Percentiles rank a stretch among this genome's conserved stretches.
Evolutionary conservation across 257 asterid species (phyloP).

Genomic region (Solanum gandarillasii): DNA sequence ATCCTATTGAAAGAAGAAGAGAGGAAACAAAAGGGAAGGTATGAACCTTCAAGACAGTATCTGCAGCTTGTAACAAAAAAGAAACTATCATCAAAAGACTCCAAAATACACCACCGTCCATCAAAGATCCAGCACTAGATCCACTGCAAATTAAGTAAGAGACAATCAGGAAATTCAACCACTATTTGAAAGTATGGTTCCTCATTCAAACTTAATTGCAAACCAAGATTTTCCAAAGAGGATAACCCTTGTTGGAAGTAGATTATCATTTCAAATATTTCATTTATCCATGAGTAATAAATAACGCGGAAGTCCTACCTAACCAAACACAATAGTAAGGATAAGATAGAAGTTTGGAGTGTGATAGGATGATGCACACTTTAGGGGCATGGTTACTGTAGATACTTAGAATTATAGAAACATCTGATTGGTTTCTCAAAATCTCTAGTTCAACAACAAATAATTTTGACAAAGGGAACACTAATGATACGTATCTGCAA

Average conservation of each 20-base stretch:
- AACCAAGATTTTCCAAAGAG: background rate
- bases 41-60: conserved; percentile 78
- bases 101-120: conserved; percentile 89
- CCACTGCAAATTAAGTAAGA: conserved; percentile 50
- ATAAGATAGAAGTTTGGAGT: background rate
- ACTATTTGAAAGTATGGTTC: background rate
- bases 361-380: background rate
- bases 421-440: background rate
- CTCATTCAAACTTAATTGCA: background rate
- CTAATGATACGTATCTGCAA: background rate
- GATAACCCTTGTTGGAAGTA: background rate
- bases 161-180: background rate
- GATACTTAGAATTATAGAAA: background rate
- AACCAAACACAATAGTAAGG: background rate
- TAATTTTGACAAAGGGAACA: background rate
- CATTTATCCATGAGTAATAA: background rate
- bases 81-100: conserved; percentile 85
- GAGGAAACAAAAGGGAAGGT: conserved; percentile 7
- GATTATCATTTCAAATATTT: background rate
- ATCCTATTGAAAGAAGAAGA: background rate
- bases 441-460: background rate
- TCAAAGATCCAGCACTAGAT: conserved; percentile 83
- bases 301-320: background rate
- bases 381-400: background rate
- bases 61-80: conserved; percentile 94